Base-by-base conservation (phyloP, 1,284 basidiomycete species). In the Papiliotrema terrestris region DNA sequence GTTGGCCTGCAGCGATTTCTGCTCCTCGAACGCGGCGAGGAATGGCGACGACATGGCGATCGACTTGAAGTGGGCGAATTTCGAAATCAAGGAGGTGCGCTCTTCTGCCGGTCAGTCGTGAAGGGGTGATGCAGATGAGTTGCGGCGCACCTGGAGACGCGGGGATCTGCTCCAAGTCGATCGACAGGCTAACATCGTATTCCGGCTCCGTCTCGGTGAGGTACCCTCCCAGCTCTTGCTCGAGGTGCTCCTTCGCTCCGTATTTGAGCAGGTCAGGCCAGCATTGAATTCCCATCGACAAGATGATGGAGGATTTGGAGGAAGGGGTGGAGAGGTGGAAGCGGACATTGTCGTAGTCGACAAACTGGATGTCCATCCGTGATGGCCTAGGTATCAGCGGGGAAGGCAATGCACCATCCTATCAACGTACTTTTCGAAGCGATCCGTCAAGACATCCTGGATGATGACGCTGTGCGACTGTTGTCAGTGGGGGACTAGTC, bases 231-330 rank as follows among this genome's bases (percentile, higher is more conserved):
- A 98, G 98, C 77, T 96, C 89, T 51, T 90, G 82, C 71, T 83
- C 78, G 57, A 99, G 80, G 47, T 95, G 79, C 47, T 92, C 86
- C 36, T 86, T 70, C 1, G 91, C 95, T 53, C 95, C 96, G 67
- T 91, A 94, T 59, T 83, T 82, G 38, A 87, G 86, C 38, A 99
- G 84, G 73, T 98, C 91, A 57, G 87, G 83, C 95, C 95, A 99
- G 81, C 96, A 99, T 54, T 89, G 86, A 63, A 98, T 94, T 75
- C 87, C 87, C 91, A 99, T 98, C 36, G 94, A 97, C 17, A 99
- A 83, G 38, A 90, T 80, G 2, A 84, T 77, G 2, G 88, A 87
- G 74, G 80, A 81, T 65, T 92, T 92, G 70, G 86, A 85, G 42
- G 90, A 85, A 2, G 88, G 87, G 0, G 91, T 93, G 13, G 89